Evolutionary conservation across 1,284 basidiomycete species (phyloP).

Genomic region (Sanghuangporus baumii): DNA sequence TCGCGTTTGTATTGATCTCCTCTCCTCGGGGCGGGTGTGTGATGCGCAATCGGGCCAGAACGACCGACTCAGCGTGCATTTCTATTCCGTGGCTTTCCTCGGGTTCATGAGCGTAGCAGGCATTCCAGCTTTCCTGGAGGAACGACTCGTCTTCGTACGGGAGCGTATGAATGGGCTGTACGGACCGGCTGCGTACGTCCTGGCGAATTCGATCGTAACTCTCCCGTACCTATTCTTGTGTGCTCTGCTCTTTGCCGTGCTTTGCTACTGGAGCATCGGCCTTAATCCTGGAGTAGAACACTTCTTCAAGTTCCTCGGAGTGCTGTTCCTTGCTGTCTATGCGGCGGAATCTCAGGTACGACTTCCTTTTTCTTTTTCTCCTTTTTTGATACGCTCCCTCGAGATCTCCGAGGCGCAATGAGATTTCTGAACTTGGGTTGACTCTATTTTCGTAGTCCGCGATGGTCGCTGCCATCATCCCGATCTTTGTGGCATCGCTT

Average conservation of each 20-base stretch:
- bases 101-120: slow-evolving; percentile 51
- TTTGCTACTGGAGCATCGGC: slow-evolving; percentile 37
- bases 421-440: neutral
- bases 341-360: slow-evolving; percentile 51
- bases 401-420: neutral
- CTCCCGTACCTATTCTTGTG: slow-evolving; percentile 53
- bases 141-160: slow-evolving; percentile 46
- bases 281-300: slow-evolving; percentile 40
- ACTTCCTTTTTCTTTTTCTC: neutral
- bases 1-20: neutral
- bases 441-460: slow-evolving; percentile 26
- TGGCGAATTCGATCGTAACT: slow-evolving; percentile 54
- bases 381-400: neutral
- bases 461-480: slow-evolving; percentile 46
- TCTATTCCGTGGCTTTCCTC: slow-evolving; percentile 55
- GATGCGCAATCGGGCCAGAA: slow-evolving; percentile 13
- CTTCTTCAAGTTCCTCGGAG: slow-evolving; percentile 52
- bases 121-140: slow-evolving; percentile 46
- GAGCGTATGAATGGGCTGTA: slow-evolving; percentile 56
- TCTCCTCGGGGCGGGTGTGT: neutral
- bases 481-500: slow-evolving; percentile 57
- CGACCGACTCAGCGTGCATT: slow-evolving; percentile 31
- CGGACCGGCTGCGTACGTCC: slow-evolving; percentile 42
- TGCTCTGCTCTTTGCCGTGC: slow-evolving; percentile 41
- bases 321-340: slow-evolving; percentile 51